Conservation (phyloP, 176 grass and related monocot species). For the Phragmites australis region DNA sequence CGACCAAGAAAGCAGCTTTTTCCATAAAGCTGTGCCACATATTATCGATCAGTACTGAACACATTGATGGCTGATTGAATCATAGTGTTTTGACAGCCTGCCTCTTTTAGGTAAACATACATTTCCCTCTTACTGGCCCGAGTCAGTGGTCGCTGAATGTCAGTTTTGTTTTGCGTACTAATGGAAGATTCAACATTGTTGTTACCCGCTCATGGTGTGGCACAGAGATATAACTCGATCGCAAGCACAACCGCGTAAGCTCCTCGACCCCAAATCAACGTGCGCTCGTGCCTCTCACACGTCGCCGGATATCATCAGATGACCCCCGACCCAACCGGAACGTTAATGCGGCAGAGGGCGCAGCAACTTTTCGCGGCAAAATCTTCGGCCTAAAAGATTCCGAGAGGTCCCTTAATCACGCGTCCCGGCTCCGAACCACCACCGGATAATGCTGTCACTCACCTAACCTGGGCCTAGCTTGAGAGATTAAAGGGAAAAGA, state of each 20-base stretch:
- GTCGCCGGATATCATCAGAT: neutral
- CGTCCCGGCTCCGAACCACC: constrained; percentile 53
- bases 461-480: constrained; percentile 48
- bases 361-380: constrained; percentile 28
- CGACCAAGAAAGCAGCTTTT: constrained; percentile 44
- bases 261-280: neutral
- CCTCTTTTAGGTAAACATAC: constrained; percentile 18
- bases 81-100: constrained; percentile 35
- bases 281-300: constrained; percentile 19
- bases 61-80: constrained; percentile 15
- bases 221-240: too few relatives aligned
- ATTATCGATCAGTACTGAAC: neutral
- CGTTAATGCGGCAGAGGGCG: constrained; percentile 44
- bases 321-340: constrained; percentile 3
- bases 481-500: constrained; percentile 20
- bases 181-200: too few relatives aligned
- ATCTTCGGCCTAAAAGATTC: neutral
- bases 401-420: constrained; percentile 37
- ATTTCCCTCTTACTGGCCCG: neutral
- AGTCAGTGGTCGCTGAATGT: neutral
- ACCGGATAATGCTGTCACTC: constrained; percentile 42
- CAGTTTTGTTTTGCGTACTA: too few relatives aligned
- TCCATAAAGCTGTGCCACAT: neutral
- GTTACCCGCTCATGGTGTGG: too few relatives aligned
- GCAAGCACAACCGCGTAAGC: neutral